Percentiles rank a stretch among this genome's conserved stretches.
Evolutionary conservation across 2,329 filamentous ascomycete species (phyloP).

Genomic region (Akanthomyces muscarius): DNA sequence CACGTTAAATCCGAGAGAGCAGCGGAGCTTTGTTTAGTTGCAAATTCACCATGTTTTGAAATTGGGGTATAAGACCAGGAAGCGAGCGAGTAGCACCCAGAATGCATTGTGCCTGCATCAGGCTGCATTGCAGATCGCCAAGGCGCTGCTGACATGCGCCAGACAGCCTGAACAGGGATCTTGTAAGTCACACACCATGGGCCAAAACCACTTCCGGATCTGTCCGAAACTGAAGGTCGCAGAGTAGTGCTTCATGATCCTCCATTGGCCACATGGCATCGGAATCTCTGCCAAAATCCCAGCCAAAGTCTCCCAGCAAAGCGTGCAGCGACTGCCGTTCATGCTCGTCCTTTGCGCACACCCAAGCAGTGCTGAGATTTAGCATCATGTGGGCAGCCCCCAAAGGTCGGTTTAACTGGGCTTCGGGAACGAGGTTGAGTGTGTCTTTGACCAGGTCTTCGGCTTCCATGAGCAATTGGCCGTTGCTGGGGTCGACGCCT

Average conservation of each 20-base stretch:
- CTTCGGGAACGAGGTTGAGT: background rate
- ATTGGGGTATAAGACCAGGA: background rate
- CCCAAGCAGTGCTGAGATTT: slow-evolving; percentile 7
- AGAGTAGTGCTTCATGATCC: background rate
- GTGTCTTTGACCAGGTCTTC: background rate
- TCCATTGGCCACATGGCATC: background rate
- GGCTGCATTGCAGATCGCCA: background rate
- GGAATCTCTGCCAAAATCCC: slow-evolving; percentile 1
- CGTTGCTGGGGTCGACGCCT: slow-evolving; percentile 1
- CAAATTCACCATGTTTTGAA: background rate
- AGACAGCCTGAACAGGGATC: background rate
- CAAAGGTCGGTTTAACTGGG: background rate
- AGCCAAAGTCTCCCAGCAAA: background rate
- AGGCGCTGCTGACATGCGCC: background rate
- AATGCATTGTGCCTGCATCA: background rate
- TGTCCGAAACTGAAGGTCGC: slow-evolving; percentile 7
- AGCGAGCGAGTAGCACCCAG: background rate
- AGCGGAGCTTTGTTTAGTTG: background rate
- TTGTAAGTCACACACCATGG: background rate
- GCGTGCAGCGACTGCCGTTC: background rate
- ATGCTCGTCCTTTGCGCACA: background rate
- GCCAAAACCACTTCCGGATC: background rate
- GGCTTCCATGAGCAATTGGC: background rate
- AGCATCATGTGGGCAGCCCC: slow-evolving; percentile 10
- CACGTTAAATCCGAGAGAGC: background rate